Base-by-base conservation (phyloP, 1,284 basidiomycete species). In the Moesziomyces antarcticus region DNA sequence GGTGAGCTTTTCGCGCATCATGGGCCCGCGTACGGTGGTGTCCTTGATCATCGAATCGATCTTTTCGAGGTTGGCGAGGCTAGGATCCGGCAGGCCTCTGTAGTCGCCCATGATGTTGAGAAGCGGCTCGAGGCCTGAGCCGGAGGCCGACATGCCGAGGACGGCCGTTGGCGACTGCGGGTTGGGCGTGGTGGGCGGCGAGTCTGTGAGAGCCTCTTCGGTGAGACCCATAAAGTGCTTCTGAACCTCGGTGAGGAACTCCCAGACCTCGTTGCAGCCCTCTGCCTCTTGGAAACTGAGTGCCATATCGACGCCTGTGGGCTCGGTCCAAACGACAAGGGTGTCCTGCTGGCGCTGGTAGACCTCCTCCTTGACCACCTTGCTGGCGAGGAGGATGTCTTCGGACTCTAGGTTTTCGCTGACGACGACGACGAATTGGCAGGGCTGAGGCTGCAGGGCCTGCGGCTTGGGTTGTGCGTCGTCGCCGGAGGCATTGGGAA, bases 251-350 rank as follows among this genome's bases (percentile, higher is more conserved):
- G 89, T 87, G 78, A 99, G 94, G 85, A 99, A 99, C 79, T 92
- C 92, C 96, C 96, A 99, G 50, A 99, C 93, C 86, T 98, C 96
- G 48, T 91, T 88, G 80, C 96, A 99, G 35, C 96, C 97, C 70
- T 96, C 93, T 0, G 93, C 89, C 81, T 98, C 96, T 83, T 98
- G 96, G 81, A 99, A 99, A 75, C 94, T 97, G 51, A 99, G 87
- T 3, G 97, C 97, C 85, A 97, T 95, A 85, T 99, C 96, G 24
- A 91, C 90, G 24, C 94, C 93, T 73, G 94, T 91, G 0, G 92
- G 93, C 84, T 98, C 96, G 1, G 96, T 99, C 96, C 96, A 99
- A 14, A 99, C 96, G 71, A 99, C 97, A 47, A 99, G 88, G 2
- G 97, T 99, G 75, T 98, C 96, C 44, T 83, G 81, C 58, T 84